phyloP scores from a whole-genome alignment of 2,329 filamentous ascomycete genomes.

The Fusarium penzigii region DNA sequence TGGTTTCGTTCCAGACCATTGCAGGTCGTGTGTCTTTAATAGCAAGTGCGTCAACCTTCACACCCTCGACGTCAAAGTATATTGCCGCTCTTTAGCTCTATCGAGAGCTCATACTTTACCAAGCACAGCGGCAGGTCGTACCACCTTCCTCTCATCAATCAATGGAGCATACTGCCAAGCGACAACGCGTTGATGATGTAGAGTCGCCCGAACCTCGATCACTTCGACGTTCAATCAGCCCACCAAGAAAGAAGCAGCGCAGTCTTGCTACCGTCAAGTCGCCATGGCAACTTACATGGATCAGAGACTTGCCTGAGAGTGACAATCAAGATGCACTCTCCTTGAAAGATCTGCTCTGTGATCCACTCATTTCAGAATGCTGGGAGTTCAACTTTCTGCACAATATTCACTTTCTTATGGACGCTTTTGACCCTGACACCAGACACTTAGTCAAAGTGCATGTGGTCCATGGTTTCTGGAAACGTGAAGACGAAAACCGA shows the following conservation, averaged over 20 bases:
- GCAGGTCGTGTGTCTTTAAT: not conserved
- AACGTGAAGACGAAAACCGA: conserved; percentile 63
- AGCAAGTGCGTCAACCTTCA: not conserved
- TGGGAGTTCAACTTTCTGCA: conserved; percentile 73
- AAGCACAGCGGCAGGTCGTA: not conserved
- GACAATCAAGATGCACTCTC: conserved; percentile 67
- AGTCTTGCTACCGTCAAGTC: conserved; percentile 46
- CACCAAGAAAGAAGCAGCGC: conserved; percentile 40
- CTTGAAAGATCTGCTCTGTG: conserved; percentile 68
- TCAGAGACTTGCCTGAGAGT: conserved; percentile 60
- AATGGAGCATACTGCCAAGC: conserved; percentile 37
- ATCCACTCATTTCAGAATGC: conserved; percentile 71
- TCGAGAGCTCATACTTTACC: not conserved
- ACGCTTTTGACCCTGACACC: conserved; percentile 54
- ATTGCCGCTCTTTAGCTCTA: too few relatives aligned
- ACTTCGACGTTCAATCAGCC: conserved; percentile 46
- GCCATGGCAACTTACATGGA: conserved; percentile 71
- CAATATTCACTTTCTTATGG: conserved; percentile 58
- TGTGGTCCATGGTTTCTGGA: conserved; percentile 65
- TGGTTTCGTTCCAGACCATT: not conserved
- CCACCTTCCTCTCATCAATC: not conserved
- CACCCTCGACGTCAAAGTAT: not conserved
- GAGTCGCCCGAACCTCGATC: conserved; percentile 25
- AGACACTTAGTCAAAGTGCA: conserved; percentile 52
- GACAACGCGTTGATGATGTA: conserved; percentile 26